Percentiles rank a stretch among this genome's conserved stretches.
phyloP scores from a whole-genome alignment of 2,329 filamentous ascomycete species.

The Albophoma yamanashiensis region DNA sequence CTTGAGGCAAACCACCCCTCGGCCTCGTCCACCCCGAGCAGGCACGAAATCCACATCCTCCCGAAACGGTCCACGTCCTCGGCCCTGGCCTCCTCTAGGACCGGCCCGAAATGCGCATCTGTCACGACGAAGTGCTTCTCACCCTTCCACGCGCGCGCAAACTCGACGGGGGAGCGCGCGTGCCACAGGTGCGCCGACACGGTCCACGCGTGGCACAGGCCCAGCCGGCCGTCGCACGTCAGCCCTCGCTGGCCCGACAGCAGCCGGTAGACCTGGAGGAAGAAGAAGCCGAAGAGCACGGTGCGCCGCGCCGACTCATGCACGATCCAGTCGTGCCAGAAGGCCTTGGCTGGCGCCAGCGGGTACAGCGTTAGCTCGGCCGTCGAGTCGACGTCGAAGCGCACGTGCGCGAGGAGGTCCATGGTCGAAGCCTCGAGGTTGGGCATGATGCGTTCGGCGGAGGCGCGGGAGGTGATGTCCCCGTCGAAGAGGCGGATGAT shows the following conservation, averaged over 20 bases:
- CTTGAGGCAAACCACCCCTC: no score
- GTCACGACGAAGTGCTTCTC: no score
- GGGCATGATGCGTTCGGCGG: conserved; percentile 23
- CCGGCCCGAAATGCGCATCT: no score
- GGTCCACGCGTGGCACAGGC: conserved; percentile 26
- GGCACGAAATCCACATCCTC: no score
- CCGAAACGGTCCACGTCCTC: no score
- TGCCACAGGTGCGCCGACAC: no score
- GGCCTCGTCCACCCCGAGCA: no score
- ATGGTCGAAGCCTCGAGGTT: conserved; percentile 22
- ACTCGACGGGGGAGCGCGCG: no score
- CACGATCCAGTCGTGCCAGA: conserved; percentile 41
- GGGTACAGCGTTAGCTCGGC: conserved; percentile 19
- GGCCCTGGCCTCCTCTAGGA: no score
- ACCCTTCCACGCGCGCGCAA: no score
- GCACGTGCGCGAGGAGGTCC: conserved; percentile 19
- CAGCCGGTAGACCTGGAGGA: conserved; percentile 26
- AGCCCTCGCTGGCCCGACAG: conserved; percentile 15
- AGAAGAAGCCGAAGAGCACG: conserved; percentile 34
- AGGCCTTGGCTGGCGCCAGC: conserved; percentile 26
- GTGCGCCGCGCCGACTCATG: conserved; percentile 44
- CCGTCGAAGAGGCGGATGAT: conserved; percentile 40
- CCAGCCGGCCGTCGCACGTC: conserved; percentile 17
- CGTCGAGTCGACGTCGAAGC: conserved; percentile 15
- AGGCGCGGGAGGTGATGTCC: conserved; percentile 29